Evolutionary conservation across 1,284 basidiomycete species (phyloP).

Genomic region (Heterobasidion irregulare): DNA sequence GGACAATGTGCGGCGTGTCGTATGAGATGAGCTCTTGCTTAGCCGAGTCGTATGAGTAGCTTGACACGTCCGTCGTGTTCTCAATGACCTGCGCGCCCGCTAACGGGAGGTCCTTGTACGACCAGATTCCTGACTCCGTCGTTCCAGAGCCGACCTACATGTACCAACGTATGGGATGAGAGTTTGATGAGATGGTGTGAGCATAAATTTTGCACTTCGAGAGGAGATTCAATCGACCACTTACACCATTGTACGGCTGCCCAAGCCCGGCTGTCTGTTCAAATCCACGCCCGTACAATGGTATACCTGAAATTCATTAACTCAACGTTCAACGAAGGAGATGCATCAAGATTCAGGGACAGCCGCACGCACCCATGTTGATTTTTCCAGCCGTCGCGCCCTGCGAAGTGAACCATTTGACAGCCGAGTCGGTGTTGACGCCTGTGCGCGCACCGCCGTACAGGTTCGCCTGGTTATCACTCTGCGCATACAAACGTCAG

Average conservation of each 20-base stretch:
- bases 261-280: slow-evolving; percentile 74
- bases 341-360: no score
- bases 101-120: slow-evolving; percentile 70
- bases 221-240: slow-evolving; percentile 8
- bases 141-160: slow-evolving; percentile 69
- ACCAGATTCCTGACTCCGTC: slow-evolving; percentile 61
- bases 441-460: slow-evolving; percentile 56
- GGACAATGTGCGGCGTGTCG: slow-evolving; percentile 71
- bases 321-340: no score
- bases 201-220: background rate
- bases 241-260: slow-evolving; percentile 60
- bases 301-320: slow-evolving; percentile 45
- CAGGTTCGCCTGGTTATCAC: slow-evolving; percentile 80
- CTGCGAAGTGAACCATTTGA: slow-evolving; percentile 54
- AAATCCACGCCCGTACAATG: slow-evolving; percentile 82
- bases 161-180: background rate
- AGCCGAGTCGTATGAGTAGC: slow-evolving; percentile 68
- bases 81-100: slow-evolving; percentile 53
- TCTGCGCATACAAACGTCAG: slow-evolving; percentile 17
- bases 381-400: slow-evolving; percentile 75
- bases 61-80: slow-evolving; percentile 67
- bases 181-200: no score
- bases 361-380: slow-evolving; percentile 50
- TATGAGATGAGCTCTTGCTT: slow-evolving; percentile 68
- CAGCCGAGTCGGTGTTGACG: slow-evolving; percentile 65